Evolutionary conservation across 2,329 filamentous ascomycete species (phyloP).

Genomic region (Trichoderma semiorbis): DNA sequence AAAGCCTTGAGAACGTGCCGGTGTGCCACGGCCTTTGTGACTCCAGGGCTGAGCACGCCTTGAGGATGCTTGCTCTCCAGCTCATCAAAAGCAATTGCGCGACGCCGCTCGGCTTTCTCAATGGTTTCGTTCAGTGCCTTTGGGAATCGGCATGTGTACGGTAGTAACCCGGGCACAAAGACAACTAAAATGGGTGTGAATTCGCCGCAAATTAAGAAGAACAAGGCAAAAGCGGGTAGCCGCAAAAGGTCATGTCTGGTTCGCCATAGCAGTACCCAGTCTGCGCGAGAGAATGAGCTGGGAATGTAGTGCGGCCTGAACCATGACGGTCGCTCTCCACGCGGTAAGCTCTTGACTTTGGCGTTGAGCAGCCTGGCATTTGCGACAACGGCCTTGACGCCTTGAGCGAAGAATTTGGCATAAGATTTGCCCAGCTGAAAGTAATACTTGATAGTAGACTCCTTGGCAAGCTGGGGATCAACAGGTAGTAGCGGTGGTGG

Average conservation of each 20-base stretch:
- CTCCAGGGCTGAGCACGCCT: conserved; percentile 34
- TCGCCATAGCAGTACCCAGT: conserved; percentile 68
- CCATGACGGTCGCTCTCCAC: conserved; percentile 51
- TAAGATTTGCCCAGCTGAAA: conserved; percentile 70
- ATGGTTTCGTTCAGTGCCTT: conserved; percentile 61
- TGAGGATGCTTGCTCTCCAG: conserved; percentile 33
- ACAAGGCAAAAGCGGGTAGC: conserved; percentile 71
- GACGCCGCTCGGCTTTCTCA: conserved; percentile 51
- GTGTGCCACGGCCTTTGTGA: conserved; percentile 31
- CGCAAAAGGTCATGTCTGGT: conserved; percentile 70
- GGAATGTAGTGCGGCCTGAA: conserved; percentile 34
- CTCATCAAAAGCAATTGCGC: conserved; percentile 47
- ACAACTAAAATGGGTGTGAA: conserved; percentile 79
- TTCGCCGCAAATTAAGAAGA: conserved; percentile 78
- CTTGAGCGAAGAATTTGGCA: conserved; percentile 80
- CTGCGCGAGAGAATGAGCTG: conserved; percentile 52
- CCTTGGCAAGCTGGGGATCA: conserved; percentile 26
- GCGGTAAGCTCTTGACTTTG: conserved; percentile 42
- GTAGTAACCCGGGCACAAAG: conserved; percentile 66
- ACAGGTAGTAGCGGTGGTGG: conserved; percentile 70
- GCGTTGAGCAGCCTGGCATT: conserved; percentile 57
- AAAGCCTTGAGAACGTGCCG: conserved; percentile 42
- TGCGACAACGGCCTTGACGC: conserved; percentile 67
- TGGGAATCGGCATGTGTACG: conserved; percentile 79
- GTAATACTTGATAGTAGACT: conserved; percentile 44